These are phyloP conservation scores for Coemansia sp. DNA, from an alignment of 192 early-diverging fungal species.

Conservation along the genomic window DNA sequence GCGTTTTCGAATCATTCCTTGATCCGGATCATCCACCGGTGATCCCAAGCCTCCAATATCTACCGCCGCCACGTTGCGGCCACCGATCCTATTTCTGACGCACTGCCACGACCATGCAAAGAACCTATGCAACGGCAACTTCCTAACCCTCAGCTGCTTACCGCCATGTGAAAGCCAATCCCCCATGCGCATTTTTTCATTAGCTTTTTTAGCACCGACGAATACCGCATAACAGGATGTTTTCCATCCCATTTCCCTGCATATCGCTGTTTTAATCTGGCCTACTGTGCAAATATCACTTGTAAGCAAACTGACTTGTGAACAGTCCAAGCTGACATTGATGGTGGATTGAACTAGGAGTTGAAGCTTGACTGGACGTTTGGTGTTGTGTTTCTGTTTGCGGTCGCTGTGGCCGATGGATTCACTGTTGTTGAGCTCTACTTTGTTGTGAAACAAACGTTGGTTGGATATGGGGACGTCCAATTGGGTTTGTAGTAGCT, in stretches of 20 bases:
- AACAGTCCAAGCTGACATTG: background rate
- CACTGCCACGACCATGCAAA: no score
- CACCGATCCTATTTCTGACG: no score
- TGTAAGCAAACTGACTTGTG: background rate
- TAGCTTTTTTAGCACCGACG: background rate
- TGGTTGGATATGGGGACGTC: background rate
- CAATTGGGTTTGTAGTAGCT: background rate
- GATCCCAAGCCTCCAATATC: no score
- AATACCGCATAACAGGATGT: slow-evolving; percentile 1
- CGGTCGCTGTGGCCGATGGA: slow-evolving; percentile 5
- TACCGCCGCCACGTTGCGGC: no score
- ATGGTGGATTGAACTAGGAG: background rate
- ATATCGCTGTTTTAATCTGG: slow-evolving; percentile 2
- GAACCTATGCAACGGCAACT: background rate
- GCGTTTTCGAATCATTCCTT: no score
- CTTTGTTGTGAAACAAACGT: background rate
- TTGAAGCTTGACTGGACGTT: background rate
- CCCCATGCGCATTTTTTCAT: background rate
- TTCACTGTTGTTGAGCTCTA: background rate
- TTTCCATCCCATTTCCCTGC: background rate
- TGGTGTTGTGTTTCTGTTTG: background rate
- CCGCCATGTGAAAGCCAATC: background rate
- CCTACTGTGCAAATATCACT: slow-evolving; percentile 7
- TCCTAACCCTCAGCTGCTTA: background rate
- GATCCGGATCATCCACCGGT: no score